phyloP scores from a whole-genome alignment of 2,329 filamentous ascomycete species.

The Alternaria arbusti region DNA sequence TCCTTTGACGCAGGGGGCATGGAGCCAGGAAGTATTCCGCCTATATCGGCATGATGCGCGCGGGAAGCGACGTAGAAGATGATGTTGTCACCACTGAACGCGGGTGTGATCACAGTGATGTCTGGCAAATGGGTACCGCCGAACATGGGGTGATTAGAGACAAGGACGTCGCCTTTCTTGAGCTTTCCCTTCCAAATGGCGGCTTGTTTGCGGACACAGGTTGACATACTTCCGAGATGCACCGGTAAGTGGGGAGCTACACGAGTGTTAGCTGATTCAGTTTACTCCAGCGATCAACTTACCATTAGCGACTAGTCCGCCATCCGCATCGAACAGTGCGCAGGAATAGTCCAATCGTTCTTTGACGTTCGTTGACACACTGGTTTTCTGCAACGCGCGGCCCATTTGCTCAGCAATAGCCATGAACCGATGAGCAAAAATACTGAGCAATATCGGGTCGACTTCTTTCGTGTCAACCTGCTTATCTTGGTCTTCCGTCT shows the following conservation, averaged over 20 bases:
- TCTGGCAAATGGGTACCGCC: conserved; percentile 85
- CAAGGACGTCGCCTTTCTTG: conserved; percentile 79
- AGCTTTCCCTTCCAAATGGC: conserved; percentile 81
- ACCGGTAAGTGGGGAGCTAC: conserved; percentile 78
- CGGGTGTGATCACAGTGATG: conserved; percentile 80
- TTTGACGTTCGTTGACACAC: conserved; percentile 80
- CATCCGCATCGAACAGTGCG: conserved; percentile 77
- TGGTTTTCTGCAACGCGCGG: conserved; percentile 77
- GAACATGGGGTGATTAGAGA: conserved; percentile 84
- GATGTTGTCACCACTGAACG: conserved; percentile 76
- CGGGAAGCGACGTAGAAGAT: conserved; percentile 83
- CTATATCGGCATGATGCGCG: conserved; percentile 84
- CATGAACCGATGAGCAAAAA: conserved; percentile 86
- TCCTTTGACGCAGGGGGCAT: conserved; percentile 79
- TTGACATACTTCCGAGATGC: conserved; percentile 85
- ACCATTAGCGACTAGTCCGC: conserved; percentile 77
- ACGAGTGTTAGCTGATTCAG: conserved; percentile 8
- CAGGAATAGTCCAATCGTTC: conserved; percentile 85
- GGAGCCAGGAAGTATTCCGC: conserved; percentile 79
- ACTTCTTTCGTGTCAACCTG: conserved; percentile 63
- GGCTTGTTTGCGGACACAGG: conserved; percentile 78
- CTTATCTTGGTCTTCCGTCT: conserved; percentile 58
- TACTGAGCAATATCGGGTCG: conserved; percentile 77
- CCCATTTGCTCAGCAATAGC: conserved; percentile 87
- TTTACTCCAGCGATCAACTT: conserved; percentile 2